Percentiles rank a stretch among this genome's conserved stretches.
Conservation (phyloP, 352 stramenopile species). For the Saprolegnia parasitica region DNA sequence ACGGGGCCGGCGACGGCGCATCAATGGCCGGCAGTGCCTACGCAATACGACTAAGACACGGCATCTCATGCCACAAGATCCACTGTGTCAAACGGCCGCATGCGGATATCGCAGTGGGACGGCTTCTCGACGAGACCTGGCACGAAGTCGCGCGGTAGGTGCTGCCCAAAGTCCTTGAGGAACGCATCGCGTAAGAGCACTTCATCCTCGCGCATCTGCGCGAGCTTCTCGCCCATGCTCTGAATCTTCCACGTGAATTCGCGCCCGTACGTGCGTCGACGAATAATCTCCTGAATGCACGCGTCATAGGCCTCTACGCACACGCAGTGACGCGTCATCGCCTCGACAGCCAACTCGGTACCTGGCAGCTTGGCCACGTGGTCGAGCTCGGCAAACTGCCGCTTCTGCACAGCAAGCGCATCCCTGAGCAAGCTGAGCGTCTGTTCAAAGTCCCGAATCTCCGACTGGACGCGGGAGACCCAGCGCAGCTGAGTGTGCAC, state of each 20-base stretch:
- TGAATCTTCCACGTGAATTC: conserved; percentile 78
- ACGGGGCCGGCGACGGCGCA: conserved; percentile 8
- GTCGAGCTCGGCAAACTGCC: conserved; percentile 81
- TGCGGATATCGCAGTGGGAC: conserved; percentile 84
- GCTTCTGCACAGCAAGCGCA: conserved; percentile 66
- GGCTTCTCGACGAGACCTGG: conserved; percentile 78
- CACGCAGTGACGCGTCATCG: neutral
- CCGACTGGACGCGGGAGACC: conserved; percentile 75
- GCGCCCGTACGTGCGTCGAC: conserved; percentile 60
- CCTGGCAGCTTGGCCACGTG: conserved; percentile 76
- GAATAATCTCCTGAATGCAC: conserved; percentile 74
- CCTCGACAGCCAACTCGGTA: conserved; percentile 27
- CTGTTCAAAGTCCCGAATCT: conserved; percentile 87
- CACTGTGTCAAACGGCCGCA: conserved; percentile 77
- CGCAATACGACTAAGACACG: too few relatives aligned
- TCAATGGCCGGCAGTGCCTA: conserved; percentile 69
- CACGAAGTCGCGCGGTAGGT: conserved; percentile 78
- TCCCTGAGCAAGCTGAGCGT: conserved; percentile 78
- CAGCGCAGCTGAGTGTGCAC: conserved; percentile 61
- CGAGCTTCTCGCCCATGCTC: conserved; percentile 80
- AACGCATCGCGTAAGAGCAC: conserved; percentile 73
- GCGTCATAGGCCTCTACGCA: conserved; percentile 59
- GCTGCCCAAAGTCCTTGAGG: conserved; percentile 66
- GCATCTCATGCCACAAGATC: neutral
- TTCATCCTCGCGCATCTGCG: conserved; percentile 75